phyloP scores from a whole-genome alignment of 139 green algal genomes.

The Chlamydomonas eustigma region DNA sequence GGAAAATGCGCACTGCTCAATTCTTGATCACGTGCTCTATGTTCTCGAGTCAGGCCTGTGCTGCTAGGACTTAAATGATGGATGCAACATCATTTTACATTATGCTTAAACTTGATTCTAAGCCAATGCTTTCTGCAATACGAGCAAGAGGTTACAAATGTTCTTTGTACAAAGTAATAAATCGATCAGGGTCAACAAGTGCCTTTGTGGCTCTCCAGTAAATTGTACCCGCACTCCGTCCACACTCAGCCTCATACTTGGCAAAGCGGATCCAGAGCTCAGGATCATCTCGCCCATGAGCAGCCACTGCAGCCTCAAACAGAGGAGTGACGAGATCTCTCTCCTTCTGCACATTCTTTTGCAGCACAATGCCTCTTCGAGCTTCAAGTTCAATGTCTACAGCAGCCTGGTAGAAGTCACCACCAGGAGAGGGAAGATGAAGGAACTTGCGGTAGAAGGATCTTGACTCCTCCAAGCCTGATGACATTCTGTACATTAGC shows the following conservation, averaged over 20 bases:
- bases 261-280: constrained; percentile 66
- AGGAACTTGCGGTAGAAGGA: constrained; percentile 46
- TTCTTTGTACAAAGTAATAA: constrained; percentile 35
- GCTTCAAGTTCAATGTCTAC: constrained; percentile 46
- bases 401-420: constrained; percentile 50
- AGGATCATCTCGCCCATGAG: constrained; percentile 42
- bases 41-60: too few species aligned
- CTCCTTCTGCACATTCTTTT: neutral
- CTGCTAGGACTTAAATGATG: too few species aligned
- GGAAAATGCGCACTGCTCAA: too few species aligned
- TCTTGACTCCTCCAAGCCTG: constrained; percentile 40
- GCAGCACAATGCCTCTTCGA: neutral
- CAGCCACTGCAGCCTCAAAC: constrained; percentile 49
- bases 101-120: too few species aligned
- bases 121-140: too few species aligned
- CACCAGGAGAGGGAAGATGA: constrained; percentile 50
- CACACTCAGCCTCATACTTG: constrained; percentile 22
- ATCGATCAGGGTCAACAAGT: constrained; percentile 43
- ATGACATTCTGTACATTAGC: neutral
- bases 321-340: constrained; percentile 22
- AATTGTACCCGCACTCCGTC: constrained; percentile 38
- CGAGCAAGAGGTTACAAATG: too few species aligned
- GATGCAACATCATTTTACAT: too few species aligned
- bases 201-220: constrained; percentile 67
- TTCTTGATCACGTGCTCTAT: too few species aligned